Evolutionary conservation across 2,329 filamentous ascomycete species (phyloP), one percentile per base, ranked within the genome.

Genomic region (Fusarium pseudonygamai): DNA sequence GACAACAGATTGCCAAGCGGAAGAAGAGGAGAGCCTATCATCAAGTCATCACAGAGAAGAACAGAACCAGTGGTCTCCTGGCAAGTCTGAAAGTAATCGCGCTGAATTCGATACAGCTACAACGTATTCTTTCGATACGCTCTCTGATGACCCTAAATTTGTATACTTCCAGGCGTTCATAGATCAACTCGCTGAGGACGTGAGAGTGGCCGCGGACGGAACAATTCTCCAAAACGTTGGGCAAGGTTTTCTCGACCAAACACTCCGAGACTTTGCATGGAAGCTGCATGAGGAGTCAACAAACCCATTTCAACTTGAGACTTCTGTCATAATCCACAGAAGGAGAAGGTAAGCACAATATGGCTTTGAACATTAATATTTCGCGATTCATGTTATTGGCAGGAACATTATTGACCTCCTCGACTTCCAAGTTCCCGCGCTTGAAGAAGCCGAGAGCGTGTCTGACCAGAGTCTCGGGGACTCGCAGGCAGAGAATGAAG

Each of bases 241-340:
- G 1, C n/a, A 2, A 24, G 39, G 0, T 0, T 42, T 42, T 2
- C 39, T 42, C 3, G 39, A 42, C 1, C 1, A 42, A 11, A 26
- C 11, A 1, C 20, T 67, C 15, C 9, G 20, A 7, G 46, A 53
- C 2, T 67, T 67, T 30, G 46, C 64, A 9, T 67, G 53, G 63
- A 67, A 42, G 47, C 62, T 67, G 5, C 40, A 67, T 20, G 45
- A 13, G 3, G 61, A 67, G 14, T 67, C 64, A 4, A 32, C 13
- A 0, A 55, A 46, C 16, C 26, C 62, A 3, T 60, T 52, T 16
- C 62, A 65, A 8, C 26, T 67, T 1, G 53, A 60, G 13, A 59
- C 34, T 6, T 43, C 52, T 13, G 62, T 50, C 1, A 60, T 60
- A 2, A 32, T 67, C 7, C 47, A 67, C 7, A 13, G 40, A 3